Conservation (phyloP, 768 basidiomycete genomes). For the Terana coerulea region DNA sequence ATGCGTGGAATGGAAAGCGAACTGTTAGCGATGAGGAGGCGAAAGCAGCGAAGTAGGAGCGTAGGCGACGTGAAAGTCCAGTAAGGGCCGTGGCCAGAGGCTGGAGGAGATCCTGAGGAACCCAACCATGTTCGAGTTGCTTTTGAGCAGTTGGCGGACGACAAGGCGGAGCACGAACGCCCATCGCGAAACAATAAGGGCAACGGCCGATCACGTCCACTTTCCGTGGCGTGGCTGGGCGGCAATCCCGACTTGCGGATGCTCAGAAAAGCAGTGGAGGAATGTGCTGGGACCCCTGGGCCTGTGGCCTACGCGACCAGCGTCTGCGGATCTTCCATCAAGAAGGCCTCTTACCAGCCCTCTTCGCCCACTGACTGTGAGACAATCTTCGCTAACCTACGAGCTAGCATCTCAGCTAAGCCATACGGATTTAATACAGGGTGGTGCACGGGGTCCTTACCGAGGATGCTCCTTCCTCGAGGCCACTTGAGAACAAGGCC, state of each 20-base stretch:
- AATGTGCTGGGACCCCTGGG: neutral
- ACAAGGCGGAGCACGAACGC: constrained; percentile 1
- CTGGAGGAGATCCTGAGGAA: neutral
- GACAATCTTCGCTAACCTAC: neutral
- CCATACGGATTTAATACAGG: neutral
- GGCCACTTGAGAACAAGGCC: constrained; percentile 2
- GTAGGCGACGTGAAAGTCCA: neutral
- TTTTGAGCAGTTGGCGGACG: neutral
- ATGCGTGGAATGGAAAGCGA: no score
- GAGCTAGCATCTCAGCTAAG: neutral
- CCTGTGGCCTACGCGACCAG: neutral
- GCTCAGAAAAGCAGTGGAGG: no score
- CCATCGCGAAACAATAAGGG: neutral
- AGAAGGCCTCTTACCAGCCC: neutral
- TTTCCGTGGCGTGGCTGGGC: no score
- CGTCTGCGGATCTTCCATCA: neutral
- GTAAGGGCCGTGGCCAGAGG: neutral
- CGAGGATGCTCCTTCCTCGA: neutral
- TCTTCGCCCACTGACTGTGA: neutral
- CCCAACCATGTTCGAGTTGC: neutral
- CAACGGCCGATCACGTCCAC: neutral
- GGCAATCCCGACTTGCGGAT: no score
- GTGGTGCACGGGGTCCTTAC: neutral
- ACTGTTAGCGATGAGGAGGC: neutral
- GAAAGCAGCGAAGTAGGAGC: no score